phyloP scores from a whole-genome alignment of 352 stramenopile genomes.

The Globisporangium echinulatum region DNA sequence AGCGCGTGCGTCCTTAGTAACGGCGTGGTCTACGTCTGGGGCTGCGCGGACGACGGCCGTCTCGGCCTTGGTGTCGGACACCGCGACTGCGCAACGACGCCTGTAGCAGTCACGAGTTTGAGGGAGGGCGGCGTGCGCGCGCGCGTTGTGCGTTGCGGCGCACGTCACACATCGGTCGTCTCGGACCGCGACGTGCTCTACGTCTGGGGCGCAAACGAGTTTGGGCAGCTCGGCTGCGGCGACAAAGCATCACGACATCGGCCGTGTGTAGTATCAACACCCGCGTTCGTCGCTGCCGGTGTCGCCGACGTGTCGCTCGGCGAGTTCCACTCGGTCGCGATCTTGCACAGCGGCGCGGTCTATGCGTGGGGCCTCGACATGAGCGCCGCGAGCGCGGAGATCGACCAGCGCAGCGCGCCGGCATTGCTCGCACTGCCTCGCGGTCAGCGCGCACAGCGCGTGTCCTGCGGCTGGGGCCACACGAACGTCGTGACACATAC shows the following conservation, averaged over 20 bases:
- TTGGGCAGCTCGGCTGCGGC: slow-evolving; percentile 63
- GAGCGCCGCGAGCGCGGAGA: slow-evolving; percentile 28
- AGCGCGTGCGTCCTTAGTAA: slow-evolving; percentile 68
- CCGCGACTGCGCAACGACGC: slow-evolving; percentile 26
- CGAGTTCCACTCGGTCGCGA: slow-evolving; percentile 66
- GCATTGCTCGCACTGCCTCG: slow-evolving; percentile 23
- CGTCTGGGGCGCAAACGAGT: slow-evolving; percentile 76
- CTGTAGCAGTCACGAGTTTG: slow-evolving; percentile 30
- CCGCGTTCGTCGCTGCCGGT: slow-evolving; percentile 34
- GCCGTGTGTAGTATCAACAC: slow-evolving; percentile 38
- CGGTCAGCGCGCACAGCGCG: slow-evolving; percentile 31
- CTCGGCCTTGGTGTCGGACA: slow-evolving; percentile 53
- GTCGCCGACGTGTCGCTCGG: slow-evolving; percentile 54
- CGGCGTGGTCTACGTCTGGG: slow-evolving; percentile 70
- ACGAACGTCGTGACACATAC: slow-evolving; percentile 51
- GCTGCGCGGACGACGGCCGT: slow-evolving; percentile 59
- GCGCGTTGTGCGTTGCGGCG: slow-evolving; percentile 55
- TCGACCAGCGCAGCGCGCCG: slow-evolving; percentile 29
- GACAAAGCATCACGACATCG: slow-evolving; percentile 36
- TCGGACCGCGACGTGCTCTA: slow-evolving; percentile 66
- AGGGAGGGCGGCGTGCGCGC: slow-evolving; percentile 31
- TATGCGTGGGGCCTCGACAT: slow-evolving; percentile 67
- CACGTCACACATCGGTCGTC: slow-evolving; percentile 57
- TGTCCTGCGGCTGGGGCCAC: slow-evolving; percentile 63
- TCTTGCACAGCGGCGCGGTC: slow-evolving; percentile 34